Base-by-base conservation (phyloP, 371 early-diverging fungal species). In the Nematocida sp. region DNA sequence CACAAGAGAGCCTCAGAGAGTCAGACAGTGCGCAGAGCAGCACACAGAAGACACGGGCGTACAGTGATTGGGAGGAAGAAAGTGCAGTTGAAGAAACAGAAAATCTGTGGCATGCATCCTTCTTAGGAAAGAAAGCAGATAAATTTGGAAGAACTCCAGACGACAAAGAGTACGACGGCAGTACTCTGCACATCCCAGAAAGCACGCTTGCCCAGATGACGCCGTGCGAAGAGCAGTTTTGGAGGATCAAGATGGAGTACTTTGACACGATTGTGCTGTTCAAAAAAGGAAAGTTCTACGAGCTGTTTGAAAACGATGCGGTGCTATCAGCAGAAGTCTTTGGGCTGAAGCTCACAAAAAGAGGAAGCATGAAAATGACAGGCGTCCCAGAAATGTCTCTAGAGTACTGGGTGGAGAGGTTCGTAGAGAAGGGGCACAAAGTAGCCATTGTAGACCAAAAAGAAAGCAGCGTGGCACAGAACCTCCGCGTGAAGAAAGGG, bases 261-360 rank as follows among this genome's bases (percentile, higher is more conserved):
- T 98, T 91, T 88, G 94, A 96, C 80, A 90, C 93, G 0, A 89
- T 90, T 78, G 80, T 98, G n/a, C 95, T 95, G 79, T 96, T 98
- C 85, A 92, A 99, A 84, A 93, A 97, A 85, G 95, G 99, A 77
- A 91, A 96, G 80, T 97, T 98, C 77, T 96, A 91, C 80, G 91
- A 99, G 82, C 82, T 97, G n/a, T 99, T 94, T 80, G 96, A 95
- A 81, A 90, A 92, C 64, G 99, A 98, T 82, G 99, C 99, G 0
- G 91, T 92, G 58, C 89, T 99, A 75, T 96, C 92, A n/a, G 89
- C 91, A 74, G 90, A 88, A 62, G 85, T 91, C 62, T 97, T 97
- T 83, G 97, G 95, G 80, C 84, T 96, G 67, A 95, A 93, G 67
- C 78, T 96, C 78, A 91, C 92, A 0, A 95, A 95, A 67, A 86